Evolutionary conservation across 768 basidiomycete genomes (phyloP).

Genomic region (Collybiopsis confluens): DNA sequence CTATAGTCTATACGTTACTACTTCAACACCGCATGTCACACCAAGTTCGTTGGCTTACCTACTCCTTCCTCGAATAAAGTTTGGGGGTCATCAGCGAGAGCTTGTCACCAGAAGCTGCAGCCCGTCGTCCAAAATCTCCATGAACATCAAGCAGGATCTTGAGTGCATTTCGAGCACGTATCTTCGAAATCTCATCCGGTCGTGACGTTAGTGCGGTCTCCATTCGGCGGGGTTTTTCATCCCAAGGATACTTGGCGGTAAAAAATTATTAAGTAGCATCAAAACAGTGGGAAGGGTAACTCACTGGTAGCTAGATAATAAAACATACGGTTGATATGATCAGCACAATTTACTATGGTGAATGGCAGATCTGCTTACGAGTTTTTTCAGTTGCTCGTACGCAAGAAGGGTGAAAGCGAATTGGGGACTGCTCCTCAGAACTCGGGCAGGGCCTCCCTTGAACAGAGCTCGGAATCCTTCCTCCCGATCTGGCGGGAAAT

Average conservation of each 20-base stretch:
- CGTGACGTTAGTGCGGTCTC: conserved; percentile 68
- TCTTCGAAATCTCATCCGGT: conserved; percentile 79
- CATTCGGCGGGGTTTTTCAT: conserved; percentile 59
- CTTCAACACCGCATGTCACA: conserved; percentile 5
- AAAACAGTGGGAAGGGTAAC: conserved; percentile 23
- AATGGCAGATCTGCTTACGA: conserved; percentile 23
- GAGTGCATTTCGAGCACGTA: conserved; percentile 92
- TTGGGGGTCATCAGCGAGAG: conserved; percentile 35
- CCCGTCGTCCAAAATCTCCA: conserved; percentile 77
- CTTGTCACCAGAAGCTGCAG: conserved; percentile 35
- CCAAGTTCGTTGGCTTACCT: neutral
- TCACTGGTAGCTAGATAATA: conserved; percentile 39
- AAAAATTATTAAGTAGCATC: conserved; percentile 4
- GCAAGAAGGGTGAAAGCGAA: conserved; percentile 92
- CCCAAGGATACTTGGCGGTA: conserved; percentile 71
- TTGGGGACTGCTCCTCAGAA: conserved; percentile 85
- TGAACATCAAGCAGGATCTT: conserved; percentile 88
- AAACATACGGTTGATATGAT: neutral
- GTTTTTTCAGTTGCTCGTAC: conserved; percentile 69
- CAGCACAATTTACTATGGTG: neutral
- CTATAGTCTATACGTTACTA: neutral
- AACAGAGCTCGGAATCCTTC: conserved; percentile 88
- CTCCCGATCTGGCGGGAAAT: conserved; percentile 58
- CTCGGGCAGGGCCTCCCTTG: conserved; percentile 87
- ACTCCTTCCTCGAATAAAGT: conserved; percentile 8